Base-by-base conservation (phyloP, 108 stramenopile genomes). In the Cyclotella atomus region DNA sequence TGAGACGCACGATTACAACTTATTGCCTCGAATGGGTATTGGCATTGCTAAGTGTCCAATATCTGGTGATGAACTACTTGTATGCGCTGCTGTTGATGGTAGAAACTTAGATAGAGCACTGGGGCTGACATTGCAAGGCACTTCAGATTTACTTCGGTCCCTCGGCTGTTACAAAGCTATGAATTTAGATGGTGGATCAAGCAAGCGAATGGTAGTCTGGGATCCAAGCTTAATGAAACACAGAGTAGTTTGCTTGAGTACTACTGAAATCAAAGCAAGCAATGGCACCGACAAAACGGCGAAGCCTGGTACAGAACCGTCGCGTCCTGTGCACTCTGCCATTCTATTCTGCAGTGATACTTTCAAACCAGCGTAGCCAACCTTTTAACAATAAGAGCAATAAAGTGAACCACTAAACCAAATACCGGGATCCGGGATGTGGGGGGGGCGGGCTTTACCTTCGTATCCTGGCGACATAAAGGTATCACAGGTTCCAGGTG, bases 1-100 rank as follows among this genome's bases (percentile, higher is more conserved):
- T 59, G 81, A 82, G 55, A 82, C 81, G 4, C 73, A 75, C 38
- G 81, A 82, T 59, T 61, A 53, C 29, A 82, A 82, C 45, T 70
- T 82, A 0, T 36, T 82, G 38, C 81, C 81, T 9, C 70, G 81
- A 36, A 82, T 82, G 81, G 81, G 59, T 14, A 49, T 62, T 29
- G 81, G 81, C 33, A 57, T 76, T 15, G 56, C 68, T 5, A 75
- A 30, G 19, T 68, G 68, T 38, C 17, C 54, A 7, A 19, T 19
- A 14, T 34, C 71, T 21, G 75, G 54, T 16, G 56, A 54, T 16
- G 62, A 70, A 34, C 67, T 71, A 35, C 46, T 82, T 5, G 52
- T 71, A 1, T 65, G 62, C 17, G 78, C 68, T 7, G 78, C 78
- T 7, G 59, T 82, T 23, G 81, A 82, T 36, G 81, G 81, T 17